These are phyloP conservation scores for Nicotiana attenuata DNA, from an alignment of 257 asterid genomes.

Conservation along the genomic window DNA sequence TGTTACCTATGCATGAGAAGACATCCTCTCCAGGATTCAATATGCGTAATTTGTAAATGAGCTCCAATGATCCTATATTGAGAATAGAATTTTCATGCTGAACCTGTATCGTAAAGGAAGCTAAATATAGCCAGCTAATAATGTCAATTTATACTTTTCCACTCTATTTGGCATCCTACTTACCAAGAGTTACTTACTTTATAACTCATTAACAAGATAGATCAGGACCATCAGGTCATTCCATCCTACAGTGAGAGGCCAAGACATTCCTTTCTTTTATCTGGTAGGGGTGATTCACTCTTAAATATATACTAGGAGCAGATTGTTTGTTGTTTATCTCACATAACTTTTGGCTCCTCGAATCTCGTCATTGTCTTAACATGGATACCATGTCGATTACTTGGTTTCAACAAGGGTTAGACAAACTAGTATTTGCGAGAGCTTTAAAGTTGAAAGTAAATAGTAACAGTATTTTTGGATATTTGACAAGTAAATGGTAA, in stretches of 20 bases:
- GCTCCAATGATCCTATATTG: neutral
- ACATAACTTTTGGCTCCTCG: neutral
- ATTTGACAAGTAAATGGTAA: neutral
- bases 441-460: neutral
- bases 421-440: neutral
- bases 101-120: neutral
- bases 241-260: neutral
- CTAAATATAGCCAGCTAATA: neutral
- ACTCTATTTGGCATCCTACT: neutral
- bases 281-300: neutral
- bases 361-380: neutral
- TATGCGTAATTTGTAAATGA: neutral
- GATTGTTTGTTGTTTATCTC: neutral
- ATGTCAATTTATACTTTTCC: neutral
- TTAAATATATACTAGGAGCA: neutral
- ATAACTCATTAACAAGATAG: neutral
- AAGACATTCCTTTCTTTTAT: neutral
- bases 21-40: neutral
- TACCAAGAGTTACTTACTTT: neutral
- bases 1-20: neutral
- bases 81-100: neutral
- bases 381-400: neutral
- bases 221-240: neutral
- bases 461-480: neutral
- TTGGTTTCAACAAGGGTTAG: neutral